Evolutionary conservation across 2,329 filamentous ascomycete species (phyloP).

Genomic region (Diplodia intermedia): DNA sequence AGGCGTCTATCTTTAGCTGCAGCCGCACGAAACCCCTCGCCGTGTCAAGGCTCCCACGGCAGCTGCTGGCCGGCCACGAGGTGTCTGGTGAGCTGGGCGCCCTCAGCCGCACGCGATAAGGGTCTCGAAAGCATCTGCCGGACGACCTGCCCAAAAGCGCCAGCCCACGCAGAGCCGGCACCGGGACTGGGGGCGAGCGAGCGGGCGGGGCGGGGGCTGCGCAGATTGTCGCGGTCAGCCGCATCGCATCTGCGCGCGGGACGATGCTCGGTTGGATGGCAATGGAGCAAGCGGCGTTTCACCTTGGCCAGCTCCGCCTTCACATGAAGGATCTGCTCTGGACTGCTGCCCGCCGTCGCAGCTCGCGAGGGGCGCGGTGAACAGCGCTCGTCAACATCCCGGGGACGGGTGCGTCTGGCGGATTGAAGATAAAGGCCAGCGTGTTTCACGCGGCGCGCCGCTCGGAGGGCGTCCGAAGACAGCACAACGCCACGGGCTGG

Average conservation of each 20-base stretch:
- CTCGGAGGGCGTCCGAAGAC: not conserved
- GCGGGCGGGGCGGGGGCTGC: not conserved
- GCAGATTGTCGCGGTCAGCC: constrained; percentile 22
- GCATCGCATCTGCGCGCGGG: constrained; percentile 9
- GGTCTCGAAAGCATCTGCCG: constrained; percentile 9
- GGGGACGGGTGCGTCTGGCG: constrained; percentile 1
- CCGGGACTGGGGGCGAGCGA: not conserved
- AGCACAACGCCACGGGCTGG: not conserved
- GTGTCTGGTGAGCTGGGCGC: not conserved
- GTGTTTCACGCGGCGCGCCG: constrained; percentile 23
- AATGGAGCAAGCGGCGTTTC: constrained; percentile 25
- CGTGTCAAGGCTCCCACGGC: not conserved
- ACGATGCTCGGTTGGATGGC: constrained; percentile 6
- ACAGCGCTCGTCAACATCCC: not conserved
- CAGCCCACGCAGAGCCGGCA: not conserved
- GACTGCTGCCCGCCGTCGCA: constrained; percentile 11
- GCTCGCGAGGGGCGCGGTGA: constrained; percentile 10
- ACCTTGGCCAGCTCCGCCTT: constrained; percentile 12
- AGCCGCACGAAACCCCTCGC: not conserved
- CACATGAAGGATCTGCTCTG: constrained; percentile 20
- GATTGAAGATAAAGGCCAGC: constrained; percentile 16
- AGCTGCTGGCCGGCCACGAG: not conserved
- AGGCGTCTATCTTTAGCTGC: constrained; percentile 26
- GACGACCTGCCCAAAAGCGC: constrained; percentile 23
- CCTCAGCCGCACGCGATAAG: constrained; percentile 28